phyloP scores from a whole-genome alignment of 2,329 filamentous ascomycete genomes.

The Parasarocladium wereldwijsianum region DNA sequence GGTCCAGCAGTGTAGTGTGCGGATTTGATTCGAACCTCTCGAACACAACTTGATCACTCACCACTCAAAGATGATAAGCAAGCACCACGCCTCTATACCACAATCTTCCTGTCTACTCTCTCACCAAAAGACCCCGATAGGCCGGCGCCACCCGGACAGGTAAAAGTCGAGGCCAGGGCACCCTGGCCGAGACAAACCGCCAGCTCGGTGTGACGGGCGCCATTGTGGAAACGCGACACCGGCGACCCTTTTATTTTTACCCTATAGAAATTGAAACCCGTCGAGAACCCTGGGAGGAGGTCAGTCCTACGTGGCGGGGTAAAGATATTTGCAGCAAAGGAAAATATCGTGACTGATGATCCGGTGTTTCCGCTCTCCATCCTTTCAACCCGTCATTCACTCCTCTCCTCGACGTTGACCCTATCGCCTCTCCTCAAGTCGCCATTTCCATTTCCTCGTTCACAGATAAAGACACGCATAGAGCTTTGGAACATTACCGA shows the following conservation, averaged over 20 bases:
- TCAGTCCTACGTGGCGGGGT: background rate
- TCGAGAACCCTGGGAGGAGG: background rate
- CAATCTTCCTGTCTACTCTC: too few species aligned
- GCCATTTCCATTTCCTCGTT: background rate
- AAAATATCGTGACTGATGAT: background rate
- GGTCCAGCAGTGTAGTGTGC: too few species aligned
- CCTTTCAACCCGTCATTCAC: background rate
- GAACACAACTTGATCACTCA: too few species aligned
- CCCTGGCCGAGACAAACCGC: too few species aligned
- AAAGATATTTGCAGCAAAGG: background rate
- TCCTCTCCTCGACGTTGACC: background rate
- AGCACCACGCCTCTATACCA: too few species aligned
- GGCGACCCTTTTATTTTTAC: slow-evolving; percentile 5
- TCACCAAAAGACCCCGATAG: too few species aligned
- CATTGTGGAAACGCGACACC: too few species aligned
- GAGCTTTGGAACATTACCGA: background rate
- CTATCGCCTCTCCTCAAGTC: background rate
- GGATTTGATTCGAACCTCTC: too few species aligned
- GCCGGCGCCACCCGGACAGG: too few species aligned
- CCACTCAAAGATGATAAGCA: too few species aligned
- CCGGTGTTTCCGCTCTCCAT: background rate
- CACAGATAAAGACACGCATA: background rate
- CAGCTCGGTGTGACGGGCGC: too few species aligned
- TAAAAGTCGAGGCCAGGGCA: too few species aligned
- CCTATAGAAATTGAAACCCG: slow-evolving; percentile 1